phyloP scores from a whole-genome alignment of 768 basidiomycete species.

The Serendipita sp. region DNA sequence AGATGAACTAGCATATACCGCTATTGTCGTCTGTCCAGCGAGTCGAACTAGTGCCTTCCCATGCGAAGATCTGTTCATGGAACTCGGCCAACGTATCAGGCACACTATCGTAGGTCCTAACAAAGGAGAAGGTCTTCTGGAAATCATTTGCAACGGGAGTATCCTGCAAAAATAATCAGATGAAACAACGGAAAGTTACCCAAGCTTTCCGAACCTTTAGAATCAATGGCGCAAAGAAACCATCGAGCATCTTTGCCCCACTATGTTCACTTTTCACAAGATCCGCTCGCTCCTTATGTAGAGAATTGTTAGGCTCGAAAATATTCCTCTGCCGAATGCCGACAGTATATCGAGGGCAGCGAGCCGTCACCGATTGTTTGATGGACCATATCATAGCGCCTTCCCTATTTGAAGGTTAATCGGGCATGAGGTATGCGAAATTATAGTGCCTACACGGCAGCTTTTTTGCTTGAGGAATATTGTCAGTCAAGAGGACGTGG shows the following conservation, averaged over 20 bases:
- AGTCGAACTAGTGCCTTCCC: background rate
- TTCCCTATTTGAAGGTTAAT: background rate
- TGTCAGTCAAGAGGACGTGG: no score
- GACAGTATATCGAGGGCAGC: background rate
- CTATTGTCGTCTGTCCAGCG: background rate
- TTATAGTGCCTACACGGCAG: background rate
- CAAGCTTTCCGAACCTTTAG: no score
- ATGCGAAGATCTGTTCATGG: background rate
- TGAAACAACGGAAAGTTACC: no score
- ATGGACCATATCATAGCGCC: constrained; percentile 5
- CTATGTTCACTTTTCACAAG: background rate
- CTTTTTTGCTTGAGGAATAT: background rate
- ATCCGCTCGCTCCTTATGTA: background rate
- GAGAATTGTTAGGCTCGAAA: background rate
- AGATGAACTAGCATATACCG: background rate
- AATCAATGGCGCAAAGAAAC: no score
- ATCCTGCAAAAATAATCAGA: background rate
- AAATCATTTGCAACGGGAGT: background rate
- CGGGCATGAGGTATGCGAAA: background rate
- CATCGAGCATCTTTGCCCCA: background rate
- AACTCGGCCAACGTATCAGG: background rate
- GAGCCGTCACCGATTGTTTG: background rate
- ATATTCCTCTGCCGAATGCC: background rate
- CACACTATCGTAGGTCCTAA: background rate
- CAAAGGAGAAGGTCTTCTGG: background rate